Percentiles rank a stretch among this genome's conserved stretches.
Evolutionary conservation across 768 basidiomycete genomes (phyloP).

Genomic region (Russula sp.): DNA sequence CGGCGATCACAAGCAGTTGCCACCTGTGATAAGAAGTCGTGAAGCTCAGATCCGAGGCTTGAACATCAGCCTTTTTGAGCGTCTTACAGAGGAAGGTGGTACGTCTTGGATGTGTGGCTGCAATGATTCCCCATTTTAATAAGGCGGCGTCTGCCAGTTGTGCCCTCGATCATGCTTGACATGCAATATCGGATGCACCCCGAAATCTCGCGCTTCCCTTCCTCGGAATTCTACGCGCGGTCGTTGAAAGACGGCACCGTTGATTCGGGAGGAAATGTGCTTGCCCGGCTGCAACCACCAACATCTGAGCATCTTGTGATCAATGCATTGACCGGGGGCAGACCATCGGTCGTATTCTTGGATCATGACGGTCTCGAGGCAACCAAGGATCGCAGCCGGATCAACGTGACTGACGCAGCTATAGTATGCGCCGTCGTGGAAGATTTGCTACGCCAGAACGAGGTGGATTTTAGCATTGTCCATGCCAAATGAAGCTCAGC

Average conservation of each 20-base stretch:
- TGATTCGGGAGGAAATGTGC: constrained; percentile 39
- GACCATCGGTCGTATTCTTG: constrained; percentile 68
- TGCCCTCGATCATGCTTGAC: constrained; percentile 90
- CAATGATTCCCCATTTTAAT: background rate
- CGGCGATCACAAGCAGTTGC: constrained; percentile 96
- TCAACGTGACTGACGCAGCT: constrained; percentile 71
- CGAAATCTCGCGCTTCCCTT: constrained; percentile 79
- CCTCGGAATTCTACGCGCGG: constrained; percentile 71
- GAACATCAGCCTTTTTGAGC: constrained; percentile 79
- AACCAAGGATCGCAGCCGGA: constrained; percentile 58
- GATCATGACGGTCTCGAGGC: constrained; percentile 71
- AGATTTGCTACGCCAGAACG: constrained; percentile 52
- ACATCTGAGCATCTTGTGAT: constrained; percentile 43
- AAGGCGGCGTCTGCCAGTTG: constrained; percentile 35
- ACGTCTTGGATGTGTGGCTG: constrained; percentile 26
- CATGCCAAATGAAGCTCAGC: background rate
- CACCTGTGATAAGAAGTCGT: constrained; percentile 75
- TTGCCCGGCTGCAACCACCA: constrained; percentile 53
- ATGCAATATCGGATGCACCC: constrained; percentile 98
- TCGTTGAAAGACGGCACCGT: constrained; percentile 71
- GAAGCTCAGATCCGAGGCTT: constrained; percentile 70
- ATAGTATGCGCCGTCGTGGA: constrained; percentile 76
- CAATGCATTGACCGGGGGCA: constrained; percentile 33
- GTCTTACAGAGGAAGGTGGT: constrained; percentile 80
- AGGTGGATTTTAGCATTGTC: background rate